A percentile compares a stretch with the other conserved stretches of the same genome.
Evolutionary conservation across 1,284 basidiomycete species (phyloP).

Genomic region (Puccinia novopanici): DNA sequence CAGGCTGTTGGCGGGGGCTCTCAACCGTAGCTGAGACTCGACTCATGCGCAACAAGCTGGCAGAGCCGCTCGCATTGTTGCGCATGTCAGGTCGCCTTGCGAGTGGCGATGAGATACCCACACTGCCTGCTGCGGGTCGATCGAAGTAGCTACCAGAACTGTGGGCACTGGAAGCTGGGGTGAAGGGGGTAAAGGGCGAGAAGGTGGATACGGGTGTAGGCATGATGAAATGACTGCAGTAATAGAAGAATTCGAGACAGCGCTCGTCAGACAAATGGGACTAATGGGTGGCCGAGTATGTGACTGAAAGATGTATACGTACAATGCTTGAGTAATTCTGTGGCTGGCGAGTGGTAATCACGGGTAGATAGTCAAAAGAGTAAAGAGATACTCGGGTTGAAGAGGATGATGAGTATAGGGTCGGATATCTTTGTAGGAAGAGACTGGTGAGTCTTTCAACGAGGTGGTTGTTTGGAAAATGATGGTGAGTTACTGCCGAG

Average conservation of each 20-base stretch:
- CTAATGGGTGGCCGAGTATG: not conserved
- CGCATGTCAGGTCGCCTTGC: constrained; percentile 12
- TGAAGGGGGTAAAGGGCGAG: constrained; percentile 25
- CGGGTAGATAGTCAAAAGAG: not conserved
- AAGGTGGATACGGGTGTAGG: constrained; percentile 26
- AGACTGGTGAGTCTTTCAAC: not conserved
- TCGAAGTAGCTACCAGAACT: constrained; percentile 3
- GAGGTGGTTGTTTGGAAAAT: not conserved
- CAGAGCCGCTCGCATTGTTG: not conserved
- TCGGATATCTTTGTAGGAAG: not conserved
- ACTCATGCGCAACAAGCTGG: not conserved
- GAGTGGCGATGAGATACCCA: not conserved
- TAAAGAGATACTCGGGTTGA: not conserved
- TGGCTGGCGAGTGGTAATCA: not conserved
- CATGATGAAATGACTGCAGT: not conserved
- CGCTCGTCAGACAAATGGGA: too few species aligned
- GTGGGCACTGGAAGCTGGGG: not conserved
- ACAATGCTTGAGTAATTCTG: not conserved
- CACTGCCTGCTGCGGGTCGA: not conserved
- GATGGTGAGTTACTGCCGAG: not conserved
- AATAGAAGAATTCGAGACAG: not conserved
- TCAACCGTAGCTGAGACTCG: not conserved
- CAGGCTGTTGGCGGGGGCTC: not conserved
- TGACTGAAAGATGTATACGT: not conserved
- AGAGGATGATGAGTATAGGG: not conserved